Base-by-base conservation (phyloP, 352 stramenopile genomes). In the Nothophytophthora sp. region DNA sequence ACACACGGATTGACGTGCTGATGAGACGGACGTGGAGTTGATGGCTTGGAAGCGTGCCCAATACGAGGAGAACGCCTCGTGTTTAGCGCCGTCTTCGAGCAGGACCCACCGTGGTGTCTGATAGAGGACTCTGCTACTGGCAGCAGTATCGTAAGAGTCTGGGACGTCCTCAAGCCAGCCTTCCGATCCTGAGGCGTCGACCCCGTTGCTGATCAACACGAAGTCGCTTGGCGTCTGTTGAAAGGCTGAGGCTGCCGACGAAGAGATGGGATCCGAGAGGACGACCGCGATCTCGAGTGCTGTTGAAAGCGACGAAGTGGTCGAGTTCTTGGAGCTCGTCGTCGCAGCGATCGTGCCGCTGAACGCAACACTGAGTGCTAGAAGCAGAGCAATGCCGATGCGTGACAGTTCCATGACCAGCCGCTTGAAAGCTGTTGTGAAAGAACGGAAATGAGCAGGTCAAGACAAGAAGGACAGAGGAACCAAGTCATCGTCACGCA, bases 31-130 rank as follows among this genome's bases (percentile, higher is more conserved):
- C 18, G 4, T 30, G 12, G 34, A 9, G 18, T 50, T 50, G 16
- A 52, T n/a, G 11, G 50, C 8, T 22, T 66, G 34, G 25, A 78
- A 76, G 16, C 65, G 61, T 4, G 60, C 65, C 65, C 65, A 78
- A 24, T 38, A 55, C 28, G 63, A 57, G 2, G 41, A 42, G 0
- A 71, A 28, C 9, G 37, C 36, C 44, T 53, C 43, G 16, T 45
- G n/a, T 20, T 61, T 15, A 27, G 25, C 18, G 23, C 54, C 54
- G 27, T 69, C 39, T 22, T 64, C 54, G 23, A 69, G 15, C 23
- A 69, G 24, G 4, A 29, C 25, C 60, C 54, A 69, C 11, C 20
- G 45, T 12, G 36, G 27, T 37, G 47, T 40, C 16, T 61, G 47
- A 20, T 54, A 69, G 20, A 65, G 7, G 7, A 64, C 32, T 33